These are phyloP conservation scores for Lathyrus sativus DNA, from an alignment of 306 rosid species.

Conservation along the genomic window DNA sequence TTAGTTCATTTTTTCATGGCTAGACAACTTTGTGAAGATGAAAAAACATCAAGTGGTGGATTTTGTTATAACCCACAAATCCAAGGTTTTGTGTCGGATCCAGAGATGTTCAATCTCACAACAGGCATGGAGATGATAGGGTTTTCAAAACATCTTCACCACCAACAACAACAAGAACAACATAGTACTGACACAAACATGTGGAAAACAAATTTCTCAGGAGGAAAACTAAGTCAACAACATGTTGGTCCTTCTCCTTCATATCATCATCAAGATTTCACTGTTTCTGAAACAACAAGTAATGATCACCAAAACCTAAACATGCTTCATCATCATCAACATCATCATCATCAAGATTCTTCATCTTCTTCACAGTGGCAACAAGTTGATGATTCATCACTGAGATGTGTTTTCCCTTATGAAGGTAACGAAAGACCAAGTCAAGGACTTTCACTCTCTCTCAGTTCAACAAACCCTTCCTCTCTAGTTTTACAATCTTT, in stretches of 20 bases:
- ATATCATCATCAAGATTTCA: conserved; percentile 10
- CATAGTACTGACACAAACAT: neutral
- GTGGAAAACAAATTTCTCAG: conserved; percentile 10
- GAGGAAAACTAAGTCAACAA: conserved; percentile 3
- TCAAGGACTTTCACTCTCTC: conserved; percentile 93
- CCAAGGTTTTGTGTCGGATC: conserved; percentile 61
- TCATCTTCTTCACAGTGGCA: conserved; percentile 48
- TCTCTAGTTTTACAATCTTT: conserved; percentile 68
- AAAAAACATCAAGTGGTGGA: conserved; percentile 55
- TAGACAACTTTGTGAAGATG: conserved; percentile 55
- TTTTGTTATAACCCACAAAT: conserved; percentile 69
- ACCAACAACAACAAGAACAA: conserved; percentile 37
- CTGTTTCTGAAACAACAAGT: conserved; percentile 48
- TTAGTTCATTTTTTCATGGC: conserved; percentile 41
- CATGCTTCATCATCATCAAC: conserved; percentile 31
- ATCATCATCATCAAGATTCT: conserved; percentile 24
- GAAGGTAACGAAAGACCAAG: conserved; percentile 89
- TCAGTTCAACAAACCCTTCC: conserved; percentile 70
- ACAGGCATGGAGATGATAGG: conserved; percentile 80
- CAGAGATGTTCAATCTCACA: conserved; percentile 73
- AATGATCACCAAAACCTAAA: conserved; percentile 46
- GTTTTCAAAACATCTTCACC: conserved; percentile 45
- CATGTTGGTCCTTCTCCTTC: conserved; percentile 33
- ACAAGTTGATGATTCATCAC: conserved; percentile 65
- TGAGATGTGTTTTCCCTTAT: conserved; percentile 80